Base-by-base conservation (phyloP, 345 rosid genomes). In the Bruguiera parviflora region DNA sequence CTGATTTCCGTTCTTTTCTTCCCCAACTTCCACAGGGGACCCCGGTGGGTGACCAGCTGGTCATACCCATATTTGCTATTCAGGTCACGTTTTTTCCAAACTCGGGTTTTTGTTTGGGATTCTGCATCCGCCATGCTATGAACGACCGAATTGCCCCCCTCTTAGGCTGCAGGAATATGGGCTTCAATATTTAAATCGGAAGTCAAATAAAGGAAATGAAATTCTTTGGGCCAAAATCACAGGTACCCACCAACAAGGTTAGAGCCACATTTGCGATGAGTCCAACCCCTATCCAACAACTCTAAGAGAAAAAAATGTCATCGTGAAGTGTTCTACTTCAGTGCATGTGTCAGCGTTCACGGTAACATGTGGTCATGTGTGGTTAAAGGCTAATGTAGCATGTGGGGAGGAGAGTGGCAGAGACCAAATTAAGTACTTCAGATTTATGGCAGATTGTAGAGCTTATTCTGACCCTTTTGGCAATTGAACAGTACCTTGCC, bases 1-100 rank as follows among this genome's bases (percentile, higher is more conserved):
- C 2, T 16, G 28, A 69, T 5, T 72, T 81, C 8, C 57, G 66
- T 47, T 69, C 72, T 55, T 61, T 83, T 21, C 53, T 77, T 31
- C 85, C 84, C 3, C 29, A 61, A 53, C 35, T 83, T 43, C 61
- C 72, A 58, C 62, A 28, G 4, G 65, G 66, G 43, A n/a, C n/a
- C 3, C 4, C 67, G 2, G 53, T 37, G 9, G n/a, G 46, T 37
- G 66, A 67, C 10, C 66, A 52, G 0, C 71, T 15, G 1, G 61
- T 62, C 15, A 2, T 73, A 13, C 83, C 80, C 4, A 49, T 25
- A 35, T 29, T 70, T 66, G 76, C 69, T 8, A 24, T 85, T 1
- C 83, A 78, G 37, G 58, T 80, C 49, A 81, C 81, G 0, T 31
- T 81, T 29, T 79, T 83, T 64, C 80, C 86, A 13, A 69, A 72